Conservation (phyloP, 441 rosid species). For the Isatis lusitanica region DNA sequence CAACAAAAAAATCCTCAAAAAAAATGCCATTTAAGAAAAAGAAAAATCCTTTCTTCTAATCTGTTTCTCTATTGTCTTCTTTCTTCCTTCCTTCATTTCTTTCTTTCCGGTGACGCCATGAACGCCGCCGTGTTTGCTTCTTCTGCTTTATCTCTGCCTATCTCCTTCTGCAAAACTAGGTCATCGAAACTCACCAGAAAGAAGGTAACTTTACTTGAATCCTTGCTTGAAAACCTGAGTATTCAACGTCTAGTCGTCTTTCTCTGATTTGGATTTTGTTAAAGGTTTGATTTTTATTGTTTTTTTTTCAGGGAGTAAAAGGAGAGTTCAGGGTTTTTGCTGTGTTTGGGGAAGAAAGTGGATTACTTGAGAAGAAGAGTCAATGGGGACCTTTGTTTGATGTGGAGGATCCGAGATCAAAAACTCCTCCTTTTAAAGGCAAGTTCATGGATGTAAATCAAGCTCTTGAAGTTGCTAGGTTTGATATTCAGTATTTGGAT, state of each 20-base stretch:
- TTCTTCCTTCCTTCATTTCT: not conserved
- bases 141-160: conserved; percentile 70
- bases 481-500: conserved; percentile 83
- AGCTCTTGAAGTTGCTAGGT: conserved; percentile 90
- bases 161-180: conserved; percentile 49
- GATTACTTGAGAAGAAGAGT: conserved; percentile 64
- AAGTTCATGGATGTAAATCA: conserved; percentile 82
- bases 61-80: conserved; percentile 10
- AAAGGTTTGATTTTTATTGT: not conserved
- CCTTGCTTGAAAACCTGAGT: not conserved
- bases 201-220: conserved; percentile 48
- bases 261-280: not conserved
- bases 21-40: not conserved
- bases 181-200: conserved; percentile 50
- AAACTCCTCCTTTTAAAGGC: conserved; percentile 74
- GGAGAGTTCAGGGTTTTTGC: conserved; percentile 76
- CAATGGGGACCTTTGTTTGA: conserved; percentile 73
- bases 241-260: not conserved
- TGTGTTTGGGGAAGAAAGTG: conserved; percentile 72
- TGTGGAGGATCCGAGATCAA: conserved; percentile 94
- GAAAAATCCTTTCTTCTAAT: not conserved
- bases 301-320: conserved; percentile 49
- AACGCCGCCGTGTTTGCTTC: conserved; percentile 69
- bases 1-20: conserved; percentile 39
- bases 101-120: conserved; percentile 56